Evolutionary conservation across 1,284 basidiomycete species (phyloP), one percentile per base, ranked within the genome.

Genomic region (Irpex sp.): DNA sequence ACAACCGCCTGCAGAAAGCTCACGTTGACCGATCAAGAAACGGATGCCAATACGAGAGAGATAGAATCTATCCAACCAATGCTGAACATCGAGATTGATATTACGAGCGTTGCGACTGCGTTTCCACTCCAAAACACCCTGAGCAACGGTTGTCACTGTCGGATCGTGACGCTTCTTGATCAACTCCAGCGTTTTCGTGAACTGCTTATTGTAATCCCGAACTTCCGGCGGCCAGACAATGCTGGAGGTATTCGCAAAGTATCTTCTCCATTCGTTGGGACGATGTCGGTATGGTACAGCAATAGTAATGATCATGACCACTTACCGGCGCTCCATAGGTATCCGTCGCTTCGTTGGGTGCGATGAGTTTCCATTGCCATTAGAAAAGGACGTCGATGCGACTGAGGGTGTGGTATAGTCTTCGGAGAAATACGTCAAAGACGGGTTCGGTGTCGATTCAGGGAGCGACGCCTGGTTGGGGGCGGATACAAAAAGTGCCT

Each of bases 101-200:
- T 85, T 78, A 56, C 78, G 76, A 5, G 83, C 80, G 52, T 82
- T 84, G 69, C 79, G 79, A 60, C 73, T 78, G n/a, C 82, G 78
- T 67, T 92, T 90, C 87, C 89, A 91, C 70, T 91, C 90, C 54
- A 91, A 75, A 5, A 91, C 87, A 60, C 90, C 97, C 74, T 98
- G 96, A 0, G 94, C 95, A 57, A 98, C 91, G 5, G 96, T 98
- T 1, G 96, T 97, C 7, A 99, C 97, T 0, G 97, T 98, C 0
- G 96, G 96, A 72, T 99, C 96, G 75, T 99, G 97, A 33, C 97
- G 82, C 66, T 83, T 87, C 78, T 99, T 99, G 80, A 99, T 97
- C 49, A 85, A 81, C 61, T 97, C 91, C 4, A 99, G 82, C 12
- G 88, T 77, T 66, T 88, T 88, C 1, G 97, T 99, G 76, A 99